Conservation (phyloP, 768 basidiomycete genomes). For the Lactarius vividus region DNA sequence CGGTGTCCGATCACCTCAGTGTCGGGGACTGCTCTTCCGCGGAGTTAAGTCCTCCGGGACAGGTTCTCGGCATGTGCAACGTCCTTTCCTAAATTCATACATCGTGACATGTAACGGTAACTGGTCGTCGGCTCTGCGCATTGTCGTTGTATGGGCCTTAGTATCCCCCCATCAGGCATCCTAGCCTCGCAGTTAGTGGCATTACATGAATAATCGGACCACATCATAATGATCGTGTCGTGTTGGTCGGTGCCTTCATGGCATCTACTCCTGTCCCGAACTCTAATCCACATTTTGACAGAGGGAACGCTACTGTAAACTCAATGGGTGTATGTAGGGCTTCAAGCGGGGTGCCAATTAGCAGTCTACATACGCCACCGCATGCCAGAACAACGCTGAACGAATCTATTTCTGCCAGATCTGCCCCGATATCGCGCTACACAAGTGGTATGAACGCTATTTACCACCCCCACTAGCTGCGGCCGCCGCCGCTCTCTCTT, state of each 20-base stretch:
- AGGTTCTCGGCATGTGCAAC: not conserved
- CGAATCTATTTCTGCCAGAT: conserved; percentile 26
- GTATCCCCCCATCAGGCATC: not conserved
- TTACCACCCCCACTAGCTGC: conserved; percentile 30
- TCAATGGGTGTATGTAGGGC: not conserved
- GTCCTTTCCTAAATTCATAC: not conserved
- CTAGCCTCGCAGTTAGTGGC: conserved; percentile 12
- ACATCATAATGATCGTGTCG: not conserved
- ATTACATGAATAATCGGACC: not conserved
- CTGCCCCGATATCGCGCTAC: conserved; percentile 17
- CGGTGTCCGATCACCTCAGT: conserved; percentile 21
- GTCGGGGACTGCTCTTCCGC: conserved; percentile 8
- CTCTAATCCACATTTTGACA: conserved; percentile 2
- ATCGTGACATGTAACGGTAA: not conserved
- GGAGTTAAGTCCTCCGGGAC: conserved; percentile 10
- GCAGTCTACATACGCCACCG: not conserved
- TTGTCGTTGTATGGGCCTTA: conserved; percentile 8
- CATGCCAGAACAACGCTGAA: not conserved
- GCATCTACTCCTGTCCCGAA: conserved; percentile 7
- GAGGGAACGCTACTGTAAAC: not conserved
- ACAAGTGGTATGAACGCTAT: conserved; percentile 26
- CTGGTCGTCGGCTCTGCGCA: conserved; percentile 7
- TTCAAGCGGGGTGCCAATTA: not conserved
- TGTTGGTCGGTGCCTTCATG: conserved; percentile 2
- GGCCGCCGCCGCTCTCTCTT: conserved; percentile 30